These are phyloP conservation scores for Coemansia sp. DNA, from an alignment of 192 early-diverging fungal genomes.

Conservation along the genomic window DNA sequence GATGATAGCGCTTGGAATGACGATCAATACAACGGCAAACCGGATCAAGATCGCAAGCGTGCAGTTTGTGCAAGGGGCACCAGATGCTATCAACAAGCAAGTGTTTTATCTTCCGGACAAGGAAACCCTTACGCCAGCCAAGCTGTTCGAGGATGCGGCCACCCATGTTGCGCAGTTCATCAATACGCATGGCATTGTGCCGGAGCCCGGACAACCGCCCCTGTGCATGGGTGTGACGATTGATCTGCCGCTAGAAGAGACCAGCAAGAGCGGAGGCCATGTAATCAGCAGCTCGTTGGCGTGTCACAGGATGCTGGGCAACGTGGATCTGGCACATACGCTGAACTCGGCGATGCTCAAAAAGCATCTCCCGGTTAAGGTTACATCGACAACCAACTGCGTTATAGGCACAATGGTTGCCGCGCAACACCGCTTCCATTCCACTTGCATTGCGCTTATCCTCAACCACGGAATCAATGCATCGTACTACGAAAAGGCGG, in stretches of 20 bases:
- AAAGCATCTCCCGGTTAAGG: slow-evolving; percentile 71
- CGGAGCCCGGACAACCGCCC: neutral
- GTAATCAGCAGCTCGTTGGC: slow-evolving; percentile 38
- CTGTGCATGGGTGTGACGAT: slow-evolving; percentile 81
- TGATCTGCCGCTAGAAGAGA: slow-evolving; percentile 87
- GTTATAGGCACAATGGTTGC: slow-evolving; percentile 89
- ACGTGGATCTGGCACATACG: slow-evolving; percentile 72
- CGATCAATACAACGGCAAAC: slow-evolving; percentile 32
- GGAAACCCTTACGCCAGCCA: neutral
- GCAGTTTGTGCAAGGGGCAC: slow-evolving; percentile 16
- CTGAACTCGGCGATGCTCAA: slow-evolving; percentile 71
- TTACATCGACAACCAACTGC: slow-evolving; percentile 91
- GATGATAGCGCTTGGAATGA: slow-evolving; percentile 16
- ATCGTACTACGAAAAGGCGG: slow-evolving; percentile 83
- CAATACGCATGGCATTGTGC: slow-evolving; percentile 28
- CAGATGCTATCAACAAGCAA: slow-evolving; percentile 43
- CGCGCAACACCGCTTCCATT: slow-evolving; percentile 75
- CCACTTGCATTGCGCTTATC: slow-evolving; percentile 80
- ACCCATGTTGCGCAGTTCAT: slow-evolving; percentile 78
- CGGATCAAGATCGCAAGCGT: slow-evolving; percentile 37
- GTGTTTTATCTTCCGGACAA: slow-evolving; percentile 21
- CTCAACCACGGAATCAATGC: slow-evolving; percentile 95
- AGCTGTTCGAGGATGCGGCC: slow-evolving; percentile 72
- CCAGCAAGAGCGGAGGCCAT: slow-evolving; percentile 63
- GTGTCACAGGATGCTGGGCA: slow-evolving; percentile 56